Conservation (phyloP, 495 filamentous ascomycete species). For the Aspergillus mulundensis region DNA sequence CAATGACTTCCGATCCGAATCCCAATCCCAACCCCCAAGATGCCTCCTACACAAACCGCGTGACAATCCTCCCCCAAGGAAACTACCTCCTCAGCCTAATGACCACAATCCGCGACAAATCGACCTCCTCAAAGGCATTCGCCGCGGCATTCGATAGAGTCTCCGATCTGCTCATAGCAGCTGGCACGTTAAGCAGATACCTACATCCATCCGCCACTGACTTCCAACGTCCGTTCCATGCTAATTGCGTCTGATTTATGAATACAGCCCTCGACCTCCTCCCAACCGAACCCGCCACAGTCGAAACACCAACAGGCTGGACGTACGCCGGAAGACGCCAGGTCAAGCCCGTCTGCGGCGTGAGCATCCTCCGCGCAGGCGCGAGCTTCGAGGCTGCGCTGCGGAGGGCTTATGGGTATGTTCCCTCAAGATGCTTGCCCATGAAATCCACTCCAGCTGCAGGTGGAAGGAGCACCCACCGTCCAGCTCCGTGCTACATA, state of each 20-base stretch:
- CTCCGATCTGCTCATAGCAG: constrained; percentile 8
- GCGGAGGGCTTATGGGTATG: constrained; percentile 16
- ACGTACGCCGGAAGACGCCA: constrained; percentile 11
- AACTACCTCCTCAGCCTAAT: constrained; percentile 15
- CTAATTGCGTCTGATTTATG: constrained; percentile 6
- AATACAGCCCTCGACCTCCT: constrained; percentile 1
- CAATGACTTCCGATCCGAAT: not conserved
- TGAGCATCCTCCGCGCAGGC: constrained; percentile 21
- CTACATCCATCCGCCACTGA: not conserved
- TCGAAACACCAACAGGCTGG: constrained; percentile 10
- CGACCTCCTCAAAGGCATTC: constrained; percentile 12
- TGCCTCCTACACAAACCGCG: not conserved
- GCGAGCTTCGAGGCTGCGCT: constrained; percentile 20
- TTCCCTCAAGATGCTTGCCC: no score
- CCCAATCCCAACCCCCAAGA: not conserved
- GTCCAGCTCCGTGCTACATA: no score
- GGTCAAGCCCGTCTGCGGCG: constrained; percentile 18
- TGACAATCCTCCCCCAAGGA: constrained; percentile 16
- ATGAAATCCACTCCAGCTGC: no score
- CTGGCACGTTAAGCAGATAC: not conserved
- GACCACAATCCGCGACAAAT: constrained; percentile 18
- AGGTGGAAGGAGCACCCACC: no score
- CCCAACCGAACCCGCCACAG: not conserved
- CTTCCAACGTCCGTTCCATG: not conserved
- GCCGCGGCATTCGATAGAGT: constrained; percentile 17